These are phyloP conservation scores for Trichocladium uniseriatum DNA, from an alignment of 495 filamentous ascomycete genomes.

Conservation along the genomic window DNA sequence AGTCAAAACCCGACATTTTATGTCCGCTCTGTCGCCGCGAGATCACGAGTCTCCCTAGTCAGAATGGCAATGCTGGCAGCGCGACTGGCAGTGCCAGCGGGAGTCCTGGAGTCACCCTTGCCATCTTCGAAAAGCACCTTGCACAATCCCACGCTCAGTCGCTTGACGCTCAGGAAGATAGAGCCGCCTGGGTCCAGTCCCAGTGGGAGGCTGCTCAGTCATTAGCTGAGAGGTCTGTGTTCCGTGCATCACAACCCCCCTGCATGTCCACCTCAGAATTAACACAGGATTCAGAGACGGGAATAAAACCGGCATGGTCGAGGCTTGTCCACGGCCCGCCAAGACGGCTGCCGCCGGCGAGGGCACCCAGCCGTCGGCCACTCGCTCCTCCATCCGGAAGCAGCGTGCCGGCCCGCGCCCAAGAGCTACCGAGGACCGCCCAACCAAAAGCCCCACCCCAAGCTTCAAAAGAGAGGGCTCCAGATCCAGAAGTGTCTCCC, in stretches of 20 bases:
- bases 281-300: slow-evolving; percentile 1
- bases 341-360: neutral
- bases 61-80: neutral
- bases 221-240: slow-evolving; percentile 5
- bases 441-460: slow-evolving; percentile 7
- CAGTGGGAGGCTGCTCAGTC: slow-evolving; percentile 3
- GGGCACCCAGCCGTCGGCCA: neutral
- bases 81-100: too few species aligned
- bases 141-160: neutral
- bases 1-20: neutral
- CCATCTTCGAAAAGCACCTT: slow-evolving; percentile 2
- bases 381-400: slow-evolving; percentile 4
- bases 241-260: neutral
- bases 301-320: neutral
- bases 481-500: slow-evolving; percentile 10
- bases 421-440: neutral
- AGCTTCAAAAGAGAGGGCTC: slow-evolving; percentile 12
- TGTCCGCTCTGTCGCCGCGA: neutral
- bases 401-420: slow-evolving; percentile 2
- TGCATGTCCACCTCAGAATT: neutral
- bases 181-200: neutral
- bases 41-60: neutral
- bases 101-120: neutral
- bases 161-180: slow-evolving; percentile 5
- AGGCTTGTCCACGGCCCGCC: neutral